Conservation (phyloP, 139 green algal species). For the Astrephomene gubernaculifera region DNA sequence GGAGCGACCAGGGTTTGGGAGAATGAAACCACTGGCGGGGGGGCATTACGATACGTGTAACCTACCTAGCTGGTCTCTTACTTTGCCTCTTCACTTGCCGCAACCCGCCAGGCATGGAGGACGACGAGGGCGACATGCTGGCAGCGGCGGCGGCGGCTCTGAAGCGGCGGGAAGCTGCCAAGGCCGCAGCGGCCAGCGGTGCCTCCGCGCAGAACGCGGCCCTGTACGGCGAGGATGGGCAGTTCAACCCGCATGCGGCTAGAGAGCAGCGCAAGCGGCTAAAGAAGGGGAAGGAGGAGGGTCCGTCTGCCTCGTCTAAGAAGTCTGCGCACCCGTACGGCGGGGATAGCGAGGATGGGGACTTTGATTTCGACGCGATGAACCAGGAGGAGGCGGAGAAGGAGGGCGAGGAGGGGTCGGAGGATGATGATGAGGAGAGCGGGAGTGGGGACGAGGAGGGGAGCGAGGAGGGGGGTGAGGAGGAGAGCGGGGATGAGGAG, state of each 20-base stretch:
- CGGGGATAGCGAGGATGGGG: constrained; percentile 47
- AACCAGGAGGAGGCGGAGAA: constrained; percentile 47
- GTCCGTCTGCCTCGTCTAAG: not conserved
- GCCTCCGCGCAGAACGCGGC: constrained; percentile 57
- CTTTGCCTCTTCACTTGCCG: no score
- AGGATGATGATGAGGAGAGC: constrained; percentile 3
- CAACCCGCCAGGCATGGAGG: constrained; percentile 43
- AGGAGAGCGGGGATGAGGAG: not conserved
- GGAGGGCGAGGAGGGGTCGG: constrained; percentile 15
- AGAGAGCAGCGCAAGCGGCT: constrained; percentile 63
- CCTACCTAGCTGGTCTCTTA: no score
- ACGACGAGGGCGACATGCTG: constrained; percentile 61
- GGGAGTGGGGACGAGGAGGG: not conserved
- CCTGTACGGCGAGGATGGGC: constrained; percentile 83
- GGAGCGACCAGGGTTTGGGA: no score
- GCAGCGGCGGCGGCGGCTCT: constrained; percentile 25
- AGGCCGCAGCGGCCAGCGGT: constrained; percentile 1
- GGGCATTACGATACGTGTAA: no score
- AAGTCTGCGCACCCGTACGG: constrained; percentile 48
- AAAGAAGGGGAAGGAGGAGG: constrained; percentile 56
- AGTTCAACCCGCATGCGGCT: constrained; percentile 85
- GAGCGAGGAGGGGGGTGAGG: no score
- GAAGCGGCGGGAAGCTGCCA: constrained; percentile 30
- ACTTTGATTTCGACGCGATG: constrained; percentile 65
- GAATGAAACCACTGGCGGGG: no score